Base-by-base conservation (phyloP, 176 grass and related monocot genomes). In the Lolium multiflorum region DNA sequence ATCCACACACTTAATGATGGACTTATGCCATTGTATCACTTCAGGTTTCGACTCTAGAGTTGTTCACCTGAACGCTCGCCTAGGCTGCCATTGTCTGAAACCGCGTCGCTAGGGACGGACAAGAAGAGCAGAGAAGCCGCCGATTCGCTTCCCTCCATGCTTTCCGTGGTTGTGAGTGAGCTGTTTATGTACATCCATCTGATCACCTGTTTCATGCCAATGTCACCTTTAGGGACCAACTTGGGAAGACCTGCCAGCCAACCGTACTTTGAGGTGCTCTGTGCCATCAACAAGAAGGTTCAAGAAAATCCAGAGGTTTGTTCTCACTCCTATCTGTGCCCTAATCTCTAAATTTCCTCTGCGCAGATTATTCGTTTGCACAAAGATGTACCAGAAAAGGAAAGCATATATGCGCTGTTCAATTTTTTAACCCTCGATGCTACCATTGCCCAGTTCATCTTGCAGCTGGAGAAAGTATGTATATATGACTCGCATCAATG, bases 221-320 rank as follows among this genome's bases (percentile, higher is more conserved):
- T 43, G 41, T 44, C 13, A 15, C 50, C 69, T 87, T 37, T 9
- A 98, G 94, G 79, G 87, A 90, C 39, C 97, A 94, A 75, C 92
- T 98, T 55, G 97, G 94, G 25, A 98, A 98, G 89, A 93, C 94
- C 31, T 98, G 94, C 85, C 97, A 98, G 84, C 94, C 89, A 11
- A 94, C 94, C 2, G 94, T 94, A 87, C 52, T 98, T 96, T 9
- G 96, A 98, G 90, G 96, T 96, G 64, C 96, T 98, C 69, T 95
- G 92, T 24, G 90, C 97, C 5, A 88, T 98, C 79, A 96, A 95
- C 72, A 96, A 98, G 82, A 94, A 98, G 83, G 97, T 95, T 9
- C 94, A 96, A 88, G 90, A 98, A 90, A 95, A 93, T 31, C 93
- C 87, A 1, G 96, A 96, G 88, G 96, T 98, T 92, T 0, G 88